phyloP scores from a whole-genome alignment of 2,329 filamentous ascomycete genomes.

The Fusarium udum region DNA sequence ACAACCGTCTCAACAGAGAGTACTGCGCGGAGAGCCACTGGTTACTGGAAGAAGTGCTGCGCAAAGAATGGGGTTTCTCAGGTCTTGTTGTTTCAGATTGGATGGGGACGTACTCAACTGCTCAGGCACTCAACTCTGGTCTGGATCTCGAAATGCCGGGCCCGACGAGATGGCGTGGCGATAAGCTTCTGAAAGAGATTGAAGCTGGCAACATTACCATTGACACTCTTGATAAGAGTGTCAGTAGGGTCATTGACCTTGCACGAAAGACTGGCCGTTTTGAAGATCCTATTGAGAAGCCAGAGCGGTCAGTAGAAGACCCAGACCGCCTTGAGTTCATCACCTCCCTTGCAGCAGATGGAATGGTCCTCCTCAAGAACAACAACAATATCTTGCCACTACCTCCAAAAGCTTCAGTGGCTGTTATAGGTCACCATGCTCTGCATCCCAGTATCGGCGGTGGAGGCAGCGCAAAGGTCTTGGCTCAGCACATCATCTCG shows the following conservation, averaged over 20 bases:
- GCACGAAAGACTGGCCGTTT: background rate
- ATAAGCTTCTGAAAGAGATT: background rate
- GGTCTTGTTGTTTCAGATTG: background rate
- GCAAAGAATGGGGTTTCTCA: background rate
- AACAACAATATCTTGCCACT: background rate
- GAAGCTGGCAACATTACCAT: background rate
- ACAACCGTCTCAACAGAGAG: background rate
- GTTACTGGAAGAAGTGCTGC: background rate
- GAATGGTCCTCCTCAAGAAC: slow-evolving; percentile 6
- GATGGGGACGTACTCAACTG: slow-evolving; percentile 12
- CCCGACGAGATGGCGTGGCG: background rate
- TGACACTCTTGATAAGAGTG: background rate
- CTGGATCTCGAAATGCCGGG: slow-evolving; percentile 15
- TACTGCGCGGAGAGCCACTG: background rate
- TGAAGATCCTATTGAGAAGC: background rate
- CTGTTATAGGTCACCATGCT: background rate
- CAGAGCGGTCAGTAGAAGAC: background rate
- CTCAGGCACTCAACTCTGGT: background rate
- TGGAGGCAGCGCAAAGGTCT: background rate
- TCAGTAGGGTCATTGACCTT: background rate
- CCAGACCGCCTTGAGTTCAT: background rate
- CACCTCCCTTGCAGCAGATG: background rate
- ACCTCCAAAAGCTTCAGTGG: accelerated
- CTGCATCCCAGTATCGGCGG: background rate
- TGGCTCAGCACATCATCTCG: slow-evolving; percentile 7